Evolutionary conservation across 2,329 filamentous ascomycete species (phyloP), one percentile per base, ranked within the genome.

Genomic region (Ceratocystis lukuohia): DNA sequence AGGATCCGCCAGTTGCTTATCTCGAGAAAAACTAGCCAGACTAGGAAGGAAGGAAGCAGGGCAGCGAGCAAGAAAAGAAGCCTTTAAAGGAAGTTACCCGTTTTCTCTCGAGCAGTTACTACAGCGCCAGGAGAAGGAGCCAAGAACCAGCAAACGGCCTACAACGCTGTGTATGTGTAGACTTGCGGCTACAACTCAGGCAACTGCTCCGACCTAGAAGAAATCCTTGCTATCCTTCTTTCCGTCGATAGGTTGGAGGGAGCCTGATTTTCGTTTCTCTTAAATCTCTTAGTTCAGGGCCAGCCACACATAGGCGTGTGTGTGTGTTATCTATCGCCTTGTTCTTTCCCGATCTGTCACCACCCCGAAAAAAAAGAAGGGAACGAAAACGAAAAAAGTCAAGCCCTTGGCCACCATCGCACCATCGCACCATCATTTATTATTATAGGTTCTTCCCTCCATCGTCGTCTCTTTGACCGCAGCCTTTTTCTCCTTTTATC

Each of bases 391-490:
- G 45, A 45, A 62, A 44, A 62, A 46, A 22, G 7, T 5, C 41
- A 22, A 41, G 28, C 20, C 5, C 44, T 25, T 28, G 41, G 20
- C 10, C 20, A 25, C 20, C 46, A 63, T 37, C 33, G 33, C 33
- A 37, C 33, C 33, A 37, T 41, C 37, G 37, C 37, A 37, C 20
- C 41, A 30, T 20, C n/a, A 44, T n/a, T 48, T 30, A 28, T 48
- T 33, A 46, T 46, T 20, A 12, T 86, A 20, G 44, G 48, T 45
- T 22, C 28, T 61, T 65, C 44, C 44, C 37, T 12, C 37, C 37
- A 41, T 41, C 37, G 37, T 1, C 37, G 10, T 12, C 44, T 53
- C 65, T 64, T 33, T 22, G 17, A 48, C 41, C 50, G 33, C 30
- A 64, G 61, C 25, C 44, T 53, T 33, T 65, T 62, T 62, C 64